Evolutionary conservation across 2,329 filamentous ascomycete species (phyloP).

Genomic region (Pezicula radicicola): DNA sequence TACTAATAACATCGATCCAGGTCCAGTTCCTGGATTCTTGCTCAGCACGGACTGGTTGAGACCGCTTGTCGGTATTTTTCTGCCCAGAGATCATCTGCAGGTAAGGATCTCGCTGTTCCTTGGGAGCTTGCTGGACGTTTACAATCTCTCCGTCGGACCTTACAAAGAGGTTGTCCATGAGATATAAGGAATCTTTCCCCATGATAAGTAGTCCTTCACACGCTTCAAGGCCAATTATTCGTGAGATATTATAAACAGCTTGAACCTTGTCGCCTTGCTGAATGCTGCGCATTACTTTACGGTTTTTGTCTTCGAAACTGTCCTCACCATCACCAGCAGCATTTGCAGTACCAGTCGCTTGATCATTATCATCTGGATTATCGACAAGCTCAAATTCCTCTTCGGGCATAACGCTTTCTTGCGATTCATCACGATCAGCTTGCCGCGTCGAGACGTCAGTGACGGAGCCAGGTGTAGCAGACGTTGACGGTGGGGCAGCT

Average conservation of each 20-base stretch:
- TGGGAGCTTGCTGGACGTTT: constrained; percentile 89
- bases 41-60: constrained; percentile 55
- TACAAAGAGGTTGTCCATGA: constrained; percentile 96
- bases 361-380: constrained; percentile 68
- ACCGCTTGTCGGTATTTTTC: constrained; percentile 58
- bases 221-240: constrained; percentile 89
- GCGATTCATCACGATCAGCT: constrained; percentile 8
- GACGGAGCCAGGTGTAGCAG: constrained; percentile 10
- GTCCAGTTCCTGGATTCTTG: constrained; percentile 89
- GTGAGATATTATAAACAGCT: constrained; percentile 91
- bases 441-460: constrained; percentile 11
- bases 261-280: constrained; percentile 90
- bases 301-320: constrained; percentile 94
- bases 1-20: constrained; percentile 91
- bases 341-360: background rate
- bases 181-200: constrained; percentile 87
- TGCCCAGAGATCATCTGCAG: constrained; percentile 86
- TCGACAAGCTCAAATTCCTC: constrained; percentile 97
- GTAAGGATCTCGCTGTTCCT: constrained; percentile 91
- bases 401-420: constrained; percentile 45
- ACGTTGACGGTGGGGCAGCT: background rate
- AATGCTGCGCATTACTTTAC: constrained; percentile 93
- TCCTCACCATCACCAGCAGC: constrained; percentile 66
- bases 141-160: constrained; percentile 94
- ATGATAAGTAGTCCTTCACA: constrained; percentile 92